Base-by-base conservation (phyloP, 768 basidiomycete species). In the Rhodosporidiobolus sp. region DNA sequence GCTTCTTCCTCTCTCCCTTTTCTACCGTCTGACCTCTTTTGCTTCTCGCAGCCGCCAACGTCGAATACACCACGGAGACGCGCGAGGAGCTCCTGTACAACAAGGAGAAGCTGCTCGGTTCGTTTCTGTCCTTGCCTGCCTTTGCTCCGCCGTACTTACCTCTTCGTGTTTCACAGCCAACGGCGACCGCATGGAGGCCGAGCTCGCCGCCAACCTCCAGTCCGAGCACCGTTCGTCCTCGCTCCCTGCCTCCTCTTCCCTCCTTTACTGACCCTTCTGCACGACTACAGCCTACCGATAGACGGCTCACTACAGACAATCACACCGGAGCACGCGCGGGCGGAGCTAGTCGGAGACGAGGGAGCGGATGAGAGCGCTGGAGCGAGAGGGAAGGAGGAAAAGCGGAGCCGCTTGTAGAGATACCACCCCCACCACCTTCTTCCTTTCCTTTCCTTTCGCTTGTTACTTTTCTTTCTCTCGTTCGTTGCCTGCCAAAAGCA, bases 51-150 rank as follows among this genome's bases (percentile, higher is more conserved):
- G 93, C 94, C 34, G 91, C 95, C 88, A 98, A 98, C 82, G 90
- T 93, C 78, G 96, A 98, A 81, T 98, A 88, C 85, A 91, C 94
- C 3, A 95, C 92, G 45, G 96, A 99, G 84, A 97, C 93, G 17
- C 89, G 96, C 69, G 96, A 99, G 82, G 96, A 99, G 81, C 87
- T 98, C 65, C 85, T 98, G 50, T 99, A 99, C 84, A 98, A 98
- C 86, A 99, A 99, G 82, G 96, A 98, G 86, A 98, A 97, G 82
- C 86, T 99, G 65, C 86, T 99, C 45, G 88, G 92, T 70, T 34
- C 60, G 69, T 62, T 55, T 30, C 30, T 35, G 20, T 14, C 52
- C 48, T 20, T 19, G 22, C 32, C 20, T 20, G 35, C 34, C 0
- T 24, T 19, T 7, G 11, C 30, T 14, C 26, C 26, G n/a, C n/a